Evolutionary conservation across 148 eudicot genomes (phyloP).

Genomic region (Arctostaphylos glauca): DNA sequence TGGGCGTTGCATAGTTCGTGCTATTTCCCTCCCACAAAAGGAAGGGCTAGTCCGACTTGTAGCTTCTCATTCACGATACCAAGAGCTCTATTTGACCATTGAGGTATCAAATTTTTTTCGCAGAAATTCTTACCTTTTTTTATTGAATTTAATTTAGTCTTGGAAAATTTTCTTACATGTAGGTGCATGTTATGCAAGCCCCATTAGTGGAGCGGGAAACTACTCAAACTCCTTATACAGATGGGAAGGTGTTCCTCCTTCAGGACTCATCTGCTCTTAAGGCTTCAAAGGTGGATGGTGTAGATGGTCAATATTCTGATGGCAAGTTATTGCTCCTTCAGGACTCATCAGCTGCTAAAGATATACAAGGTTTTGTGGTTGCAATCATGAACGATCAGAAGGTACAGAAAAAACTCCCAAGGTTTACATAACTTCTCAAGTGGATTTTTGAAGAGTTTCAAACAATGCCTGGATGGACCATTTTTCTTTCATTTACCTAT

Average conservation of each 20-base stretch:
- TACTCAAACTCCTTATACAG: constrained; percentile 18
- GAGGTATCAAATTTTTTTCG: constrained; percentile 37
- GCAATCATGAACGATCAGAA: background rate
- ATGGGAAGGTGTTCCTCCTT: constrained; percentile 12
- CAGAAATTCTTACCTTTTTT: background rate
- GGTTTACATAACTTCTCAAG: background rate
- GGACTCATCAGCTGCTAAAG: constrained; percentile 8
- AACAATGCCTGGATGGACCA: too few relatives aligned
- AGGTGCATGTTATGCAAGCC: constrained; percentile 33
- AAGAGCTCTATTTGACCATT: constrained; percentile 42
- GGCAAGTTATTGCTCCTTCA: constrained; percentile 15
- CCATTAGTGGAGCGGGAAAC: constrained; percentile 13
- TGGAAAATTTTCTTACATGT: constrained; percentile 13
- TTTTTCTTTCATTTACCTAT: too few relatives aligned
- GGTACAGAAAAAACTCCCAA: constrained; percentile 12
- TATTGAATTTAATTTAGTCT: background rate
- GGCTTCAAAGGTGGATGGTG: constrained; percentile 13
- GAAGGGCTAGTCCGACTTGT: constrained; percentile 42
- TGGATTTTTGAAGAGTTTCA: background rate
- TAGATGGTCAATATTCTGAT: constrained; percentile 10
- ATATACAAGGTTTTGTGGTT: background rate
- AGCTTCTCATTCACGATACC: constrained; percentile 52
- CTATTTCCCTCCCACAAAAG: too few relatives aligned
- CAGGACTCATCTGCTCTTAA: constrained; percentile 12
- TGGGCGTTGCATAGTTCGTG: too few relatives aligned